phyloP scores from a whole-genome alignment of 163 green algal genomes.

The Prototheca cutis region DNA sequence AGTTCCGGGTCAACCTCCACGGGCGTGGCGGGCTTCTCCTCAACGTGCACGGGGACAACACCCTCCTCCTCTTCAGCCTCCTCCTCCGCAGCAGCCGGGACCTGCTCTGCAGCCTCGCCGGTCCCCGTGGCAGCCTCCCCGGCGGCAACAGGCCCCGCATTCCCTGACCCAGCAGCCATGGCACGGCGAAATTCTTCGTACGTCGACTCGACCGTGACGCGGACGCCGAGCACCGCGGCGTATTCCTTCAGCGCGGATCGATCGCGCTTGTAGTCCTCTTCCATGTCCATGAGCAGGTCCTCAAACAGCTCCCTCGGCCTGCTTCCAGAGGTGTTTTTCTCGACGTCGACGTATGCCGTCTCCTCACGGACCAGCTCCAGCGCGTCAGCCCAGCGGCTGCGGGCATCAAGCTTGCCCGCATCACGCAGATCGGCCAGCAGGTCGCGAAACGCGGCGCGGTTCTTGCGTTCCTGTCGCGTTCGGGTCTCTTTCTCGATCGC shows the following conservation, averaged over 20 bases:
- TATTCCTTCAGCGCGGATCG: slow-evolving; percentile 25
- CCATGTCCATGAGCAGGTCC: slow-evolving; percentile 40
- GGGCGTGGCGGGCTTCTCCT: no score
- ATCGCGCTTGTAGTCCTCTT: slow-evolving; percentile 54
- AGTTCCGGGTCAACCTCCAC: no score
- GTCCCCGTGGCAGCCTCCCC: no score
- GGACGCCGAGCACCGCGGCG: background rate
- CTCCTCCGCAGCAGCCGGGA: no score
- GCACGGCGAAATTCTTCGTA: background rate
- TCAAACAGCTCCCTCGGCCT: slow-evolving; percentile 63
- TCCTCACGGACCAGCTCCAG: slow-evolving; percentile 34
- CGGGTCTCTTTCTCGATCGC: slow-evolving; percentile 55
- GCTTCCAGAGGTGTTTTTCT: slow-evolving; percentile 46
- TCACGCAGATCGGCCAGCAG: slow-evolving; percentile 54
- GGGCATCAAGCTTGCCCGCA: slow-evolving; percentile 49
- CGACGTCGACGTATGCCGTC: slow-evolving; percentile 48
- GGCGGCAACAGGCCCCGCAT: no score
- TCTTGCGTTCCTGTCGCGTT: slow-evolving; percentile 35
- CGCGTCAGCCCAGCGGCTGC: slow-evolving; percentile 39
- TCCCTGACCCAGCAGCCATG: no score
- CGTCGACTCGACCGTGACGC: slow-evolving; percentile 3
- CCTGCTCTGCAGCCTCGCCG: no score
- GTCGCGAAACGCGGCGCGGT: slow-evolving; percentile 61
- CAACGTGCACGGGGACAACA: no score
- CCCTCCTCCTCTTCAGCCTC: no score